Conservation (phyloP, 768 basidiomycete genomes). For the Trichaptum fuscoviolaceum region DNA sequence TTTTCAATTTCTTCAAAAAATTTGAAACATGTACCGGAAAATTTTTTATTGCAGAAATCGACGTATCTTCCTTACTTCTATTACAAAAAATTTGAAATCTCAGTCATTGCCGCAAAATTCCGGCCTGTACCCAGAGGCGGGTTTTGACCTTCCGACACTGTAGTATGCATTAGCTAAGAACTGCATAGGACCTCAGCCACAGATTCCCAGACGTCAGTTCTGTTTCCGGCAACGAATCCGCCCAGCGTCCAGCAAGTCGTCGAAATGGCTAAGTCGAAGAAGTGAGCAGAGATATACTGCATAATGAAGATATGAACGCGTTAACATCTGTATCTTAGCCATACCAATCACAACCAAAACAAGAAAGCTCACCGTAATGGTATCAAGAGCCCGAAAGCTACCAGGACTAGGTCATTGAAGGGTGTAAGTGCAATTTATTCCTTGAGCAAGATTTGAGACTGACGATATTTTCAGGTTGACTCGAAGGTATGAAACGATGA, state of each 20-base stretch:
- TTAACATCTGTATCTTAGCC: constrained; percentile 37
- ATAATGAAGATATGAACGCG: constrained; percentile 7
- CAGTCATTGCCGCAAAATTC: too few species aligned
- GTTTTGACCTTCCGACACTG: too few species aligned
- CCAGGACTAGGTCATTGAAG: constrained; percentile 75
- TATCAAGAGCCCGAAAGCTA: constrained; percentile 77
- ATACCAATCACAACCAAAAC: constrained; percentile 95
- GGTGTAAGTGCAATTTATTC: constrained; percentile 62
- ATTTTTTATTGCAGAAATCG: too few species aligned
- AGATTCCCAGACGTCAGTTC: neutral
- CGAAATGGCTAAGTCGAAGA: constrained; percentile 97
- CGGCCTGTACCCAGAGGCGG: too few species aligned
- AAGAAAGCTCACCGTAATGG: constrained; percentile 98
- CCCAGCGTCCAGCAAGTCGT: constrained; percentile 14
- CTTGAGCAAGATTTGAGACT: constrained; percentile 8
- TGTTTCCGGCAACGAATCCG: constrained; percentile 13
- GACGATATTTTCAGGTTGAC: constrained; percentile 52
- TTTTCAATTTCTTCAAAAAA: too few species aligned
- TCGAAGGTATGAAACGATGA: constrained; percentile 51
- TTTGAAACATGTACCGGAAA: too few species aligned
- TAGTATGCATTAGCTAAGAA: neutral
- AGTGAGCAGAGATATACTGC: constrained; percentile 45
- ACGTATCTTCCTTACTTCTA: too few species aligned
- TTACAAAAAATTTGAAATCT: too few species aligned
- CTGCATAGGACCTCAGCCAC: constrained; percentile 28